A percentile compares a stretch with the other conserved stretches of the same genome.
phyloP scores from a whole-genome alignment of 495 filamentous ascomycete genomes.

The Hypoxylon lienhwacheense region DNA sequence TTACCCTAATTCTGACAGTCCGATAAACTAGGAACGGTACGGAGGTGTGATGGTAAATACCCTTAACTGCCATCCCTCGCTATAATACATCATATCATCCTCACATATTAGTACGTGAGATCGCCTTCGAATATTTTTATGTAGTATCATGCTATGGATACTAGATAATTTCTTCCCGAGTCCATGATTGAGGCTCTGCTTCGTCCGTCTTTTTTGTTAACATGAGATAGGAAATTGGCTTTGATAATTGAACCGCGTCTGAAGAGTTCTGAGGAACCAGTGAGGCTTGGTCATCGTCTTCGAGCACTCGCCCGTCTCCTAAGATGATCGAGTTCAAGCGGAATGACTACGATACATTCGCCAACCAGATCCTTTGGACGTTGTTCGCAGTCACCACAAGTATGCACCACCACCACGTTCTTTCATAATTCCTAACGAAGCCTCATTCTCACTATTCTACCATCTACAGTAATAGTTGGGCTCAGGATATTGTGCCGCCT shows the following conservation, averaged over 20 bases:
- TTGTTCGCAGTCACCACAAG: conserved; percentile 22
- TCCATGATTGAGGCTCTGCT: conserved; percentile 2
- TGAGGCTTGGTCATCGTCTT: neutral
- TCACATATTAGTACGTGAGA: conserved; percentile 1
- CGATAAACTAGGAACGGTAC: conserved; percentile 8
- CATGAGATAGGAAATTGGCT: neutral
- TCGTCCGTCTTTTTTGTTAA: neutral
- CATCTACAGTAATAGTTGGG: conserved; percentile 27
- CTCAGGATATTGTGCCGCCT: conserved; percentile 30
- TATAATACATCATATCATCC: neutral
- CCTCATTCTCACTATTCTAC: conserved; percentile 10
- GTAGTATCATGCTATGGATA: conserved; percentile 1
- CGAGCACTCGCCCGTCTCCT: neutral
- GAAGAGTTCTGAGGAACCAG: neutral
- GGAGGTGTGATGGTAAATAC: too few relatives aligned
- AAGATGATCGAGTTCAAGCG: conserved; percentile 24
- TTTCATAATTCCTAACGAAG: neutral
- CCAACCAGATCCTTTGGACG: conserved; percentile 24
- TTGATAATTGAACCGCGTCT: neutral
- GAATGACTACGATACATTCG: conserved; percentile 28
- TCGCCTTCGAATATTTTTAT: neutral
- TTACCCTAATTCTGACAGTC: conserved; percentile 4
- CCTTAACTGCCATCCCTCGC: conserved; percentile 6
- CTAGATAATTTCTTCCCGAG: neutral
- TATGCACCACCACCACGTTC: conserved; percentile 7